A percentile compares a stretch with the other conserved stretches of the same genome.
Conservation (phyloP, 176 grass and related monocot species). For the Rhipidocladum racemiflorum region DNA sequence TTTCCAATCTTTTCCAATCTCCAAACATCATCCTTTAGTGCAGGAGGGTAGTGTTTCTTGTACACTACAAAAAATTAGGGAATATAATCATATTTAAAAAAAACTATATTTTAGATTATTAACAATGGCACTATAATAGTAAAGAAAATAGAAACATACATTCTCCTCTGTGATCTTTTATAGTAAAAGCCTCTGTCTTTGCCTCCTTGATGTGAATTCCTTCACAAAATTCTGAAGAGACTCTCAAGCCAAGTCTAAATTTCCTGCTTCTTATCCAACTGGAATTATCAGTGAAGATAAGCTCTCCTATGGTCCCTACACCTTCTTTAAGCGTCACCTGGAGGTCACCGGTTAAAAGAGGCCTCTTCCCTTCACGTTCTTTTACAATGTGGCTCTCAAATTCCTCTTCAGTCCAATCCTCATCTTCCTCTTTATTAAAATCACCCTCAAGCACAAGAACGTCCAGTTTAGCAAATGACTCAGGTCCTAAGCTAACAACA, state of each 20-base stretch:
- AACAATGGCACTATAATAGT: slow-evolving; percentile 10
- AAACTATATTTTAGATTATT: slow-evolving; percentile 32
- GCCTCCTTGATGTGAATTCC: slow-evolving; percentile 73
- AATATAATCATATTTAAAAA: slow-evolving; percentile 6
- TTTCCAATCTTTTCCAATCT: slow-evolving; percentile 93
- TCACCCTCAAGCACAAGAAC: slow-evolving; percentile 70
- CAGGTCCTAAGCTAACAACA: slow-evolving; percentile 56
- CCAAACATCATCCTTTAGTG: slow-evolving; percentile 85
- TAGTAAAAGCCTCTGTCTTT: slow-evolving; percentile 87
- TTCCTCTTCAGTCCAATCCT: slow-evolving; percentile 81
- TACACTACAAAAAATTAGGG: slow-evolving; percentile 48
- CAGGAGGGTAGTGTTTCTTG: too few relatives aligned
- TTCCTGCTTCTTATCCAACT: too few relatives aligned
- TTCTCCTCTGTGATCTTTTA: slow-evolving; percentile 90
- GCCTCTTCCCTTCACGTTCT: slow-evolving; percentile 85
- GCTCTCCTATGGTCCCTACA: slow-evolving; percentile 80
- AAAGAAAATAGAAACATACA: slow-evolving; percentile 41
- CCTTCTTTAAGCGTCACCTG: slow-evolving; percentile 83
- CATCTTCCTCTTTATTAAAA: slow-evolving; percentile 74
- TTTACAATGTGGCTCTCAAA: slow-evolving; percentile 70
- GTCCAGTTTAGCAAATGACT: slow-evolving; percentile 68
- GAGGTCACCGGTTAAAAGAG: slow-evolving; percentile 74
- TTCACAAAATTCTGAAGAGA: slow-evolving; percentile 55
- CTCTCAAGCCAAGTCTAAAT: slow-evolving; percentile 77
- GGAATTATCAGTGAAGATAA: slow-evolving; percentile 85